Percentiles rank a stretch among this genome's conserved stretches.
These are phyloP conservation scores for Chaetomium olivaceum DNA, from an alignment of 2,329 filamentous ascomycete species.

Conservation along the genomic window DNA sequence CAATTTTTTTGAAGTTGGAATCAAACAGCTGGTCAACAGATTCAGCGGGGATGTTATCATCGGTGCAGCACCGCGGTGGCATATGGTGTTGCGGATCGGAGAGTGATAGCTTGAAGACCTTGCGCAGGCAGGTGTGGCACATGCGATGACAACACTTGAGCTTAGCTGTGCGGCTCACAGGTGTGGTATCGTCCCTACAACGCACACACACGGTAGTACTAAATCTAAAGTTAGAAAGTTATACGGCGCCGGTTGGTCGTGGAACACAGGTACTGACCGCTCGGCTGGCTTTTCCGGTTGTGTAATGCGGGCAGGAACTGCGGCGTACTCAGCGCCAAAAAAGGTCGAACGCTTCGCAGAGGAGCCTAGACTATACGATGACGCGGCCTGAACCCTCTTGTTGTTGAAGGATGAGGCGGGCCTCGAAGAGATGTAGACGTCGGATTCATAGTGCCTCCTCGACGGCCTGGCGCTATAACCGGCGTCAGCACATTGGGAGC, in stretches of 20 bases:
- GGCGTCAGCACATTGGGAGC: conserved; percentile 20
- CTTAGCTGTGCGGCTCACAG: conserved; percentile 63
- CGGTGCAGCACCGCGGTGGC: conserved; percentile 79
- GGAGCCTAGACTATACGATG: conserved; percentile 42
- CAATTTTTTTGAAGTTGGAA: conserved; percentile 72
- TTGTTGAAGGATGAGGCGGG: conserved; percentile 34
- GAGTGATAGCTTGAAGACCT: conserved; percentile 72
- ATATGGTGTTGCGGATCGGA: conserved; percentile 72
- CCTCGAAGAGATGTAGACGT: conserved; percentile 38
- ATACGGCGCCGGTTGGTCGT: background rate
- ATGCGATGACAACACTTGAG: conserved; percentile 79
- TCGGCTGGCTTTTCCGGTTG: conserved; percentile 31
- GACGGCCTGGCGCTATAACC: conserved; percentile 28
- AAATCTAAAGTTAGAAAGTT: conserved; percentile 25
- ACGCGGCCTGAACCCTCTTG: conserved; percentile 38
- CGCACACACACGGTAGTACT: conserved; percentile 72
- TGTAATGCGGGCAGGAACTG: conserved; percentile 31
- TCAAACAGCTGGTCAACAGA: conserved; percentile 77
- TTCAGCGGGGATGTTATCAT: conserved; percentile 70
- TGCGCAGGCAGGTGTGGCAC: conserved; percentile 75
- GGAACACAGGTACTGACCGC: conserved; percentile 28
- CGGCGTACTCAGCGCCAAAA: conserved; percentile 40
- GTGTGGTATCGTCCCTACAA: conserved; percentile 67
- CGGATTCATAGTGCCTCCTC: conserved; percentile 37
- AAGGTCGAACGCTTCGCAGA: conserved; percentile 42